Evolutionary conservation across 495 filamentous ascomycete genomes (phyloP).

Genomic region (Penicillium cataractarum): DNA sequence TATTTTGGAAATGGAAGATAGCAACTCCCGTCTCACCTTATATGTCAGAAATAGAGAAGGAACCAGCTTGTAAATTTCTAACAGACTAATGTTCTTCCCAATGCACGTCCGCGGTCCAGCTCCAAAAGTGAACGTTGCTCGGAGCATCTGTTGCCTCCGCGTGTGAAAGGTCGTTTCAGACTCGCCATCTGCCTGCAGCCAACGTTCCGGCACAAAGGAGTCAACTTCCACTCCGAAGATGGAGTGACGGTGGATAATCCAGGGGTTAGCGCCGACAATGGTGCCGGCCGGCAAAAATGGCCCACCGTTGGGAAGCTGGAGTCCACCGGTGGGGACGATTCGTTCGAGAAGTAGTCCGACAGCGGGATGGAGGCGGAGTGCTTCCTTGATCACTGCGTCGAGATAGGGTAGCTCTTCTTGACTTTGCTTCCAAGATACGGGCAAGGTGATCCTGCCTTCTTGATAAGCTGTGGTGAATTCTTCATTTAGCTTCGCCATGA

Average conservation of each 20-base stretch:
- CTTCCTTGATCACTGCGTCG: conserved; percentile 68
- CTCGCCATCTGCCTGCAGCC: conserved; percentile 46
- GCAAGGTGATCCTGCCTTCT: conserved; percentile 37
- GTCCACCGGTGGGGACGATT: conserved; percentile 39
- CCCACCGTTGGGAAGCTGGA: conserved; percentile 48
- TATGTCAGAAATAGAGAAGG: conserved; percentile 69
- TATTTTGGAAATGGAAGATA: background rate
- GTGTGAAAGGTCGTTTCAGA: conserved; percentile 39
- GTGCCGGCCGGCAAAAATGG: conserved; percentile 62
- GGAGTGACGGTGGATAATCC: conserved; percentile 25
- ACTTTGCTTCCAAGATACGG: conserved; percentile 35
- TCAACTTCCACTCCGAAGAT: conserved; percentile 23
- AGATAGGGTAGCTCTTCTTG: conserved; percentile 61
- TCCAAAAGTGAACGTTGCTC: conserved; percentile 54
- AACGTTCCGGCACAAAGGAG: conserved; percentile 59
- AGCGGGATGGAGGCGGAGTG: conserved; percentile 66
- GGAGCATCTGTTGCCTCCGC: conserved; percentile 26
- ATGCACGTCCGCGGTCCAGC: conserved; percentile 66
- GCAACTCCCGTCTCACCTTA: conserved; percentile 41
- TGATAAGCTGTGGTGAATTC: conserved; percentile 47
- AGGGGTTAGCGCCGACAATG: conserved; percentile 57
- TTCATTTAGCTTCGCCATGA: conserved; percentile 26
- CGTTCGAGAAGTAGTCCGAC: conserved; percentile 59
- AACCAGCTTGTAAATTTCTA: conserved; percentile 82
- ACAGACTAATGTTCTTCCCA: conserved; percentile 71